Evolutionary conservation across 2,329 filamentous ascomycete genomes (phyloP), one percentile per base, ranked within the genome.

Genomic region (Fusarium equiseti): DNA sequence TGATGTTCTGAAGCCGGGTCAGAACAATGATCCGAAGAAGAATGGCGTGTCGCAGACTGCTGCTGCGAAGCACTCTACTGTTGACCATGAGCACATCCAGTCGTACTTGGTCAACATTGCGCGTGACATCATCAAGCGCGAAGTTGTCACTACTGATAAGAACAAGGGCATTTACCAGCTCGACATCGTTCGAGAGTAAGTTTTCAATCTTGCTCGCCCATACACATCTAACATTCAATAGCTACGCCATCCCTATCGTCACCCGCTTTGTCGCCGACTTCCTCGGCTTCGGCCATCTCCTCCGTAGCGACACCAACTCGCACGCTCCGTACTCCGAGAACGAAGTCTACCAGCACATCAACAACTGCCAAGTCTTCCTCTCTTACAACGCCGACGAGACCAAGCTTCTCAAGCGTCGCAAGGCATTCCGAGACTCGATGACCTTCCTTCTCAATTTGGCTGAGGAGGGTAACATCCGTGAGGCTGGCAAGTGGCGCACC

Each of bases 331-430:
- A 68, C 49, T 61, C 53, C 0, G 73, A 75, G 49, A 74, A 74
- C 52, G 66, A 73, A 26, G 61, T 74, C 12, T 74, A 73, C 18
- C 69, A 72, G 46, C 72, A 74, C 62, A 73, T 74, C 63, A 72
- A 67, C 6, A 72, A 74, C 59, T 74, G 72, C 20, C 72, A 74
- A 9, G 48, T 67, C 2, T 74, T 73, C 54, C 32, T 74, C 5
- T 59, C 72, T 0, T 74, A 73, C 43, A 72, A 72, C 52, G 44
- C 59, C 2, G 72, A 74, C 18, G 72, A 74, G 38, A 74, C 72
- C 3, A 74, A 74, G 61, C 50, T 62, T 18, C 24, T 74, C 20
- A 61, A 73, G 38, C 68, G 72, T 15, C 68, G 73, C 27, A 56
- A 66, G 26, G 72, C 59, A 1, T 75, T 74, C 50, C 68, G 59